phyloP scores from a whole-genome alignment of 805 yeast species.

The Lachancea quebecensis region DNA sequence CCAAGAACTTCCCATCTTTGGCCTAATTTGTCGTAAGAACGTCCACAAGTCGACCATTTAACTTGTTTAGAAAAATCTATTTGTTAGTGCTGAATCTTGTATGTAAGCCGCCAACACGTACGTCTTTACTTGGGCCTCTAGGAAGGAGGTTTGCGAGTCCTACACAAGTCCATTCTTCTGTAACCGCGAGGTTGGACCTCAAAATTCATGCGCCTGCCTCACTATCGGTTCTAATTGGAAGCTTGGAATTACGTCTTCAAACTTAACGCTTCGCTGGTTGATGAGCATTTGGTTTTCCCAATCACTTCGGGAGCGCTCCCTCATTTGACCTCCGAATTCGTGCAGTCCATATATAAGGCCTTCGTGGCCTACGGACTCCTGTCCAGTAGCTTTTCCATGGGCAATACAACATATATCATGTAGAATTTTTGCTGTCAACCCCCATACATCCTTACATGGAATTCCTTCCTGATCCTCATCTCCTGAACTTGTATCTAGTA shows the following conservation, averaged over 20 bases:
- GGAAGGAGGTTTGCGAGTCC: too few relatives aligned
- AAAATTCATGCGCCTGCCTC: not conserved
- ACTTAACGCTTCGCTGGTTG: slow-evolving; percentile 24
- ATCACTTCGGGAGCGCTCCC: slow-evolving; percentile 37
- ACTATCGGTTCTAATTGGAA: slow-evolving; percentile 12
- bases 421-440: slow-evolving; percentile 72
- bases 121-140: not conserved
- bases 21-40: slow-evolving; percentile 26
- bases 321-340: slow-evolving; percentile 50
- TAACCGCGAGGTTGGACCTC: not conserved
- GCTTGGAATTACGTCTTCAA: slow-evolving; percentile 31
- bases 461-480: slow-evolving; percentile 35
- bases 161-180: not conserved
- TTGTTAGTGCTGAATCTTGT: not conserved
- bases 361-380: slow-evolving; percentile 47
- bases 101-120: not conserved
- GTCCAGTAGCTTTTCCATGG: slow-evolving; percentile 29
- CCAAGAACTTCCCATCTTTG: slow-evolving; percentile 71
- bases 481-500: slow-evolving; percentile 54
- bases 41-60: not conserved
- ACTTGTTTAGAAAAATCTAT: not conserved
- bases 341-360: slow-evolving; percentile 53
- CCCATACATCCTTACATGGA: slow-evolving; percentile 70
- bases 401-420: slow-evolving; percentile 59
- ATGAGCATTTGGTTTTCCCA: slow-evolving; percentile 51